Conservation (phyloP, 257 asterid species). For the Nicotiana sylvestris region DNA sequence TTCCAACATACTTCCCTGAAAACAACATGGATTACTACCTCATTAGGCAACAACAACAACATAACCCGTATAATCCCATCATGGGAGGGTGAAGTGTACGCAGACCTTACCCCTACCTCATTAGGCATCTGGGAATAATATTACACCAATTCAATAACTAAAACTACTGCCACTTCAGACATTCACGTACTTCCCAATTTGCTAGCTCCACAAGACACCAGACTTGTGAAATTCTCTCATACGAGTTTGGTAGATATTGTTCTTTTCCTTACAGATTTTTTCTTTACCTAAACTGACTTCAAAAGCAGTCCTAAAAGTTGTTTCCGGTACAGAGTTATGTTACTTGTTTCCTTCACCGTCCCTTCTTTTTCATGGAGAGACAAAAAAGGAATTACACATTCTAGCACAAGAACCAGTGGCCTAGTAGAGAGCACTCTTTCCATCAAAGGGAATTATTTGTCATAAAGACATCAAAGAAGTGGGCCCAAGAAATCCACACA, state of each 20-base stretch:
- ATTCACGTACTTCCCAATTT: background rate
- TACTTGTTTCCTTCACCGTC: background rate
- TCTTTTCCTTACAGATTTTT: background rate
- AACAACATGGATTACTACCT: background rate
- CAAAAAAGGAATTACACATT: background rate
- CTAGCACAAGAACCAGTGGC: background rate
- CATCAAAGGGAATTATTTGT: background rate
- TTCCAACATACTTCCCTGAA: slow-evolving; percentile 88
- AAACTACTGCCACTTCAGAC: background rate
- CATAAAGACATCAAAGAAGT: background rate
- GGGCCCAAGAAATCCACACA: background rate
- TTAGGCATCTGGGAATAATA: background rate
- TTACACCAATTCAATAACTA: background rate
- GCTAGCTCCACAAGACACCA: background rate
- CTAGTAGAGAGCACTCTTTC: background rate
- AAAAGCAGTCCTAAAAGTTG: background rate
- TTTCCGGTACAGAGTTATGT: background rate
- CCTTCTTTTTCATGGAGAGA: background rate
- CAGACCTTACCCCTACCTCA: background rate
- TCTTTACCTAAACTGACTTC: background rate
- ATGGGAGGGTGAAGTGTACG: no score
- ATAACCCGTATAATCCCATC: no score
- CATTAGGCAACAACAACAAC: no score
- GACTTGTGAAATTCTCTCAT: background rate
- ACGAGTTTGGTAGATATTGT: background rate